These are phyloP conservation scores for Vitis riparia DNA, from an alignment of 164 flowering plant genomes.

Conservation along the genomic window DNA sequence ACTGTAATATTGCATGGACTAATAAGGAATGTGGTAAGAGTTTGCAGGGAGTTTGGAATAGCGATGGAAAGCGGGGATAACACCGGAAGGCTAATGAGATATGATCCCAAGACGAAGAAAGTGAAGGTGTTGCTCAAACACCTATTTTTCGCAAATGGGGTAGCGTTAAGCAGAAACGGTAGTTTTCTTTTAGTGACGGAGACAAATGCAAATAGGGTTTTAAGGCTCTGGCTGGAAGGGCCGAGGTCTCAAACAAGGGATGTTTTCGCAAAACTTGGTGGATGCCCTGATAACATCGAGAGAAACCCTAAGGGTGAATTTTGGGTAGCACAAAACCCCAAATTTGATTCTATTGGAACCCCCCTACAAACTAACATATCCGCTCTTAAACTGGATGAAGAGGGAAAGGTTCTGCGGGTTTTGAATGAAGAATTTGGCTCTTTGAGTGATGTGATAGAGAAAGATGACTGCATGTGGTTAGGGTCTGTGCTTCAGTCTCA, in stretches of 20 bases:
- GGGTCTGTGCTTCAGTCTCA: slow-evolving; percentile 19
- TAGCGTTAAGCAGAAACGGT: slow-evolving; percentile 28
- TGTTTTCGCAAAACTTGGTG: slow-evolving; percentile 17
- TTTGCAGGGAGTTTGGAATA: slow-evolving; percentile 13
- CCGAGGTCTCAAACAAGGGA: slow-evolving; percentile 4
- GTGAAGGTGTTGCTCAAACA: slow-evolving; percentile 16
- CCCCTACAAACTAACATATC: neutral
- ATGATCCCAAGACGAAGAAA: slow-evolving; percentile 23
- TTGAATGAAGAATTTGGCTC: slow-evolving; percentile 16
- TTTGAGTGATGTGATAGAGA: slow-evolving; percentile 27
- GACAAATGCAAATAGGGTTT: slow-evolving; percentile 4
- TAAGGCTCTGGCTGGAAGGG: slow-evolving; percentile 24
- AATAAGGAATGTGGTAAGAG: no score
- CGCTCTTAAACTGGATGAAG: slow-evolving; percentile 13
- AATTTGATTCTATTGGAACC: neutral
- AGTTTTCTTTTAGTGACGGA: slow-evolving; percentile 24
- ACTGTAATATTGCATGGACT: no score
- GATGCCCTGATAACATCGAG: slow-evolving; percentile 28
- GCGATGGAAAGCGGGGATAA: slow-evolving; percentile 26
- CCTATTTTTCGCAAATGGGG: slow-evolving; percentile 27
- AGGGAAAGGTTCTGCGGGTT: slow-evolving; percentile 11
- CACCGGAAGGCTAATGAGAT: slow-evolving; percentile 48
- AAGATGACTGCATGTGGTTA: slow-evolving; percentile 11
- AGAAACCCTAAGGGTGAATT: slow-evolving; percentile 17
- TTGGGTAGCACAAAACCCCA: slow-evolving; percentile 23